Percentiles rank a stretch among this genome's conserved stretches.
These are phyloP conservation scores for Allomyces arbusculus DNA, from an alignment of 192 early-diverging fungal species.

Conservation along the genomic window DNA sequence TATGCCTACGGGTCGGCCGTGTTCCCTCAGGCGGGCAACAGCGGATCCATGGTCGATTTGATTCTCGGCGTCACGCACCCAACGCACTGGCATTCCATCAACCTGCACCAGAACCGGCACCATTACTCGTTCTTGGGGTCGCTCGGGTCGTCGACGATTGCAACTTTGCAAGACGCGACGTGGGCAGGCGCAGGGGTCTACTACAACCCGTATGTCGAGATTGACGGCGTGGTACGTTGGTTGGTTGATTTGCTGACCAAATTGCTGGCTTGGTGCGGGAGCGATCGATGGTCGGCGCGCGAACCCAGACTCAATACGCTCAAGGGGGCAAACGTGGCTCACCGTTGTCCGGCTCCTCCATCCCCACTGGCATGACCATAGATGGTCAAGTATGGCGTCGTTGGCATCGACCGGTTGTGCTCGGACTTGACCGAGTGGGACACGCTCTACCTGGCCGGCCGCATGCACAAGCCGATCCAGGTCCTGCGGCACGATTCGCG, in stretches of 20 bases:
- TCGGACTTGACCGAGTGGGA: constrained; percentile 87
- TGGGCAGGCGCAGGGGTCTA: constrained; percentile 69
- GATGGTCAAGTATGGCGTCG: constrained; percentile 89
- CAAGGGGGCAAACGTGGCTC: not conserved
- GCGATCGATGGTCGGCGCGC: no score
- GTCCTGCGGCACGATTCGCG: constrained; percentile 54
- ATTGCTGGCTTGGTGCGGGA: no score
- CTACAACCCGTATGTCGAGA: constrained; percentile 79
- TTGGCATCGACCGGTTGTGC: constrained; percentile 68
- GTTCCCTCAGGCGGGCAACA: constrained; percentile 71
- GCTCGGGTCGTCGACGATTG: constrained; percentile 51
- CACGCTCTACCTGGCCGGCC: constrained; percentile 81
- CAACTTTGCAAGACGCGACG: constrained; percentile 55
- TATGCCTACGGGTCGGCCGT: constrained; percentile 94
- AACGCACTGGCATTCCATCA: constrained; percentile 92
- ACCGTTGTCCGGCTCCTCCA: not conserved
- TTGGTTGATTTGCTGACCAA: not conserved
- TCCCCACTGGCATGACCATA: constrained; percentile 12
- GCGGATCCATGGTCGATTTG: constrained; percentile 67
- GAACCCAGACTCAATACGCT: not conserved
- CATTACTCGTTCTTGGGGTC: constrained; percentile 74
- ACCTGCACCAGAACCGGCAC: constrained; percentile 69
- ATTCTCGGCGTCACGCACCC: constrained; percentile 90
- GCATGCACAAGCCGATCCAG: constrained; percentile 91
- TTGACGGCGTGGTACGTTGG: constrained; percentile 59